These are phyloP conservation scores for Parvularia atlantis DNA, from an alignment of 78 protist genomes.

Conservation along the genomic window DNA sequence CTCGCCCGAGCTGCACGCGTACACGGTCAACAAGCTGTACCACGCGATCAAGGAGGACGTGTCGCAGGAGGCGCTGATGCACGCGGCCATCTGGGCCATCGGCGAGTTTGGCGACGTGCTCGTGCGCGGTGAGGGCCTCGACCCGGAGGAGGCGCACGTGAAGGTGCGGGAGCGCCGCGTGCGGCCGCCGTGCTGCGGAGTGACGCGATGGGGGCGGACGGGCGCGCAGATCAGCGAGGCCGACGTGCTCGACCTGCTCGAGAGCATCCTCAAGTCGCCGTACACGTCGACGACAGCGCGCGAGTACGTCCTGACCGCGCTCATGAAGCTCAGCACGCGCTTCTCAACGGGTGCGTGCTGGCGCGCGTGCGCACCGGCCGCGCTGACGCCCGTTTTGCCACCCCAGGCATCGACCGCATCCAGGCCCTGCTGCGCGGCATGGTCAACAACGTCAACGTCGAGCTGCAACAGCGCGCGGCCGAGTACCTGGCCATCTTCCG, in stretches of 20 bases:
- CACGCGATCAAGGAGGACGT: slow-evolving; percentile 8
- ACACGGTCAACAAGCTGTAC: slow-evolving; percentile 58
- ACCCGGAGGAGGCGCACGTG: neutral
- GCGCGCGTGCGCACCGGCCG: neutral
- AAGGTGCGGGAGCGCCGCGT: neutral
- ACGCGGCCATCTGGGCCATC: slow-evolving; percentile 68
- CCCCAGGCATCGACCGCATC: no score
- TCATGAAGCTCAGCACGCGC: slow-evolving; percentile 64
- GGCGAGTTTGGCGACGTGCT: slow-evolving; percentile 86
- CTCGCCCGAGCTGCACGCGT: slow-evolving; percentile 45
- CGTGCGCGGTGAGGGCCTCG: neutral
- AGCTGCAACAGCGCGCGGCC: slow-evolving; percentile 82
- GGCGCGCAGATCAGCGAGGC: neutral
- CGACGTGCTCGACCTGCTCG: slow-evolving; percentile 55
- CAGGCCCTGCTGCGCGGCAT: slow-evolving; percentile 3
- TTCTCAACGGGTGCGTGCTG: slow-evolving; percentile 1
- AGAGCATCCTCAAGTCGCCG: slow-evolving; percentile 23
- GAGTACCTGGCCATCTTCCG: slow-evolving; percentile 68
- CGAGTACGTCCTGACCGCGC: slow-evolving; percentile 61
- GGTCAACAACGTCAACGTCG: slow-evolving; percentile 35
- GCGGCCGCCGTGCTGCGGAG: neutral
- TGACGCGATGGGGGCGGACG: neutral
- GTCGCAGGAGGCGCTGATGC: slow-evolving; percentile 28
- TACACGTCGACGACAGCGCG: slow-evolving; percentile 26
- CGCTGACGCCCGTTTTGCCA: no score